Base-by-base conservation (phyloP, 2,329 filamentous ascomycete genomes). In the Cordyceps tenuipes region DNA sequence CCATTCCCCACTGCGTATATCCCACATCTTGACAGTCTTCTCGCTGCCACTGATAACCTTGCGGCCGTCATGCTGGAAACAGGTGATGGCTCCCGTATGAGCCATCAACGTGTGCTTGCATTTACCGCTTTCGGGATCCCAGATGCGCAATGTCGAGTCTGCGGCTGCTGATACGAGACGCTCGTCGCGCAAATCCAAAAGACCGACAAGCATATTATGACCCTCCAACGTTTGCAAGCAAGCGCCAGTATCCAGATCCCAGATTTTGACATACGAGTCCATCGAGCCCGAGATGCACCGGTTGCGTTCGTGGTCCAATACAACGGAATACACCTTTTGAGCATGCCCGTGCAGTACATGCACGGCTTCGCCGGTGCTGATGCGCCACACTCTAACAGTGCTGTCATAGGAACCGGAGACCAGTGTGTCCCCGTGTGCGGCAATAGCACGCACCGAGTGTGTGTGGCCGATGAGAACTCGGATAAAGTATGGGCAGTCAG, bases 1-100 rank as follows among this genome's bases (percentile, higher is more conserved):
- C 71, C 91, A 97, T 68, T 97, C 89, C 53, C 94, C 94, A 1
- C 88, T 96, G 68, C 86, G 85, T 54, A 97, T 89, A 69, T 99
- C 91, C 94, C 94, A 99, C 90, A 99, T 95, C 79, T 99, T 99
- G 64, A 99, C 79, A 3, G 91, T 97, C 68, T 93, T 87, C 72
- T 99, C 94, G 62, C 91, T 96, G 59, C 94, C 94, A 46, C 90
- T 96, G 61, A 99, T 96, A 39, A 99, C 92, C 71, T 99, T 99
- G 65, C 92, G 89, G 0, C 88, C 91, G 70, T 99, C 94, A 67
- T 99, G 94, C 73, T 99, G 94, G 74, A 99, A 99, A 73, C 94
- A 99, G 5, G 94, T 99, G 64, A 99, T 99, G 23, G 94, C 94
- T 41, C 93, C 94, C 0, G 93, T 97, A 69, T 99, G 94, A 0